phyloP scores from a whole-genome alignment of 306 rosid genomes.

The Astragalus glycyphyllos region DNA sequence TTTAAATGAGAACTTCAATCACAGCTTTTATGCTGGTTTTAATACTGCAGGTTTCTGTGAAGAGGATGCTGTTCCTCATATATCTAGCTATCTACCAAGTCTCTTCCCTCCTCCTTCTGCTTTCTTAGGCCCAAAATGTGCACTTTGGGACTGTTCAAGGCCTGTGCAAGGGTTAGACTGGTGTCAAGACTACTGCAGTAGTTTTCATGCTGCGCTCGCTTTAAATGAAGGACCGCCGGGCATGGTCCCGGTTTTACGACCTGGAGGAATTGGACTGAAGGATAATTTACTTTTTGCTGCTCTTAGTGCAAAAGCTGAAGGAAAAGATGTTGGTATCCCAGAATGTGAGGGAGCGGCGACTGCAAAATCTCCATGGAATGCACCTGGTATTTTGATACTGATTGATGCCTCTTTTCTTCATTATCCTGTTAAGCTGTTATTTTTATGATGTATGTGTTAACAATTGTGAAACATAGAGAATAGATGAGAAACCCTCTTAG shows the following conservation, averaged over 20 bases:
- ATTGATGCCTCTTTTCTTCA: conserved; percentile 17
- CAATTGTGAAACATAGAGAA: no score
- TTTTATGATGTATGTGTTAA: not conserved
- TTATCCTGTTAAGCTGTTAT: not conserved
- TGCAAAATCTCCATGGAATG: conserved; percentile 97
- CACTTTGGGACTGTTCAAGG: conserved; percentile 96
- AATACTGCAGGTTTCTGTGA: conserved; percentile 52
- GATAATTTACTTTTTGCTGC: conserved; percentile 86
- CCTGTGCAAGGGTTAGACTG: conserved; percentile 67
- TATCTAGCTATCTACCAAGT: conserved; percentile 77
- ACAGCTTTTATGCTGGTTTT: conserved; percentile 59
- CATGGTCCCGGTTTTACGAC: conserved; percentile 88
- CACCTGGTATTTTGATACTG: conserved; percentile 69
- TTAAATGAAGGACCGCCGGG: conserved; percentile 97
- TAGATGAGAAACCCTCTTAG: no score
- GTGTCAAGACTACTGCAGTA: conserved; percentile 90
- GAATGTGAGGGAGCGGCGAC: conserved; percentile 98
- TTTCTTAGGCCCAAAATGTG: conserved; percentile 91
- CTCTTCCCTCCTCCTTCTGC: conserved; percentile 91
- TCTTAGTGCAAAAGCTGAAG: conserved; percentile 82
- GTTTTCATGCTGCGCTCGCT: conserved; percentile 87
- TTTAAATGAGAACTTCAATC: conserved; percentile 60
- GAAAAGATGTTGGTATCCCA: conserved; percentile 93
- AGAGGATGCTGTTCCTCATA: conserved; percentile 65
- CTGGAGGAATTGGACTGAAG: conserved; percentile 90